Evolutionary conservation across 2,329 filamentous ascomycete genomes (phyloP), one percentile per base, ranked within the genome.

Genomic region (Emmonsiellopsis sp.): DNA sequence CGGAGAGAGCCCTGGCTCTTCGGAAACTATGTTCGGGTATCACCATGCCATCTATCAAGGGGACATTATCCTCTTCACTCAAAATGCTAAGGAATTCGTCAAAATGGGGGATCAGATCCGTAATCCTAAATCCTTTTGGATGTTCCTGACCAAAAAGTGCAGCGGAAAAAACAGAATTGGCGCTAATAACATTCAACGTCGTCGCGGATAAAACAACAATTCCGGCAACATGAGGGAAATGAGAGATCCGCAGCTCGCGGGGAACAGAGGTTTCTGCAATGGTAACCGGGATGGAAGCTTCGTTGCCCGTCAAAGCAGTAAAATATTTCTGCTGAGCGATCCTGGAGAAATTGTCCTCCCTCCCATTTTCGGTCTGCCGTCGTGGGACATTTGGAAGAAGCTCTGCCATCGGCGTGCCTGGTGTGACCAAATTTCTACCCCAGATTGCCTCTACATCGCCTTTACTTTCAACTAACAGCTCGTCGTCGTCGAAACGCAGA

Each of bases 11-110:
- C 54, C 89, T 82, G 6, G 93, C 93, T 60, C 91, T 85, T 54
- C 93, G 84, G 72, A 98, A 97, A 64, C 89, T 94, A 66, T 96
- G 91, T 68, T 98, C 93, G 1, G 93, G 91, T 53, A 98, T 86
- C 13, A 98, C 91, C 63, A 96, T 91, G n/a, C 93, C 93, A 68
- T 98, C 93, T 9, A 87, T 80, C 30, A 97, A 76, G 50, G 84
- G 79, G 50, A 96, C 79, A 41, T 88, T 84, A 61, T 98, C 91
- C 65, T 96, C 89, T 53, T 95, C 86, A 4, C 83, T 89, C 62
- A 98, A 76, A 31, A 94, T 83, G 42, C 83, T 78, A 49, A 98
- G 74, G 44, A 95, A 84, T 59, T 84, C 85, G 69, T 94, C 89
- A 64, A 98, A 97, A 44, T 85, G 82, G 0, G 92, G 91, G 31